Conservation (phyloP, 306 rosid genomes). For the Psophocarpus tetragonolobus region DNA sequence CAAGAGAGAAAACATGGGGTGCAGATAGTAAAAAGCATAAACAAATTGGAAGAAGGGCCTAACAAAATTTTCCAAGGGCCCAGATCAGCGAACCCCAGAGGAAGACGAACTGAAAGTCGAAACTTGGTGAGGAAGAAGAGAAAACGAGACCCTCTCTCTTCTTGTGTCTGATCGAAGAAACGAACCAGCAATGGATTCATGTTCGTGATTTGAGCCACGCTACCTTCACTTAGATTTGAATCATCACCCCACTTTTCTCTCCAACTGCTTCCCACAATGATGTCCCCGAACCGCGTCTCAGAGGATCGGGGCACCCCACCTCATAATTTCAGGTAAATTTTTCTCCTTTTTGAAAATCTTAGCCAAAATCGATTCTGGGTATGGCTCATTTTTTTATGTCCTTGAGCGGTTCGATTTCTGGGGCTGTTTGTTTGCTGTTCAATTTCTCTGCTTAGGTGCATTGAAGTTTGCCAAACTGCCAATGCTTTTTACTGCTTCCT, state of each 20-base stretch:
- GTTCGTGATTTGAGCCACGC: conserved; percentile 33
- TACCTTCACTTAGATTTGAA: conserved; percentile 14
- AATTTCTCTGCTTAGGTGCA: conserved; percentile 7
- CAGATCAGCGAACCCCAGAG: background rate
- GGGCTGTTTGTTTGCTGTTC: background rate
- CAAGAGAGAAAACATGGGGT: too few relatives aligned
- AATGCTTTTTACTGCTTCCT: conserved; percentile 19
- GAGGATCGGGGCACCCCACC: conserved; percentile 79
- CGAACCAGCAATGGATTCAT: conserved; percentile 38
- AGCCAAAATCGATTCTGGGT: conserved; percentile 20
- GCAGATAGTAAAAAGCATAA: background rate
- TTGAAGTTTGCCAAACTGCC: background rate
- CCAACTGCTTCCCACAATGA: conserved; percentile 51
- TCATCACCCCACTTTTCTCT: background rate
- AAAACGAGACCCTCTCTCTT: background rate
- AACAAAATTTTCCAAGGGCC: background rate
- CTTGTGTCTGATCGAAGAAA: conserved; percentile 23
- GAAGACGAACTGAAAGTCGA: conserved; percentile 14
- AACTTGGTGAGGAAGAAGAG: background rate
- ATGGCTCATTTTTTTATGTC: background rate
- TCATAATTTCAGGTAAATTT: conserved; percentile 63
- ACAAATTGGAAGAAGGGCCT: background rate
- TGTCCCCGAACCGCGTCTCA: conserved; percentile 69
- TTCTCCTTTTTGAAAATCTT: background rate
- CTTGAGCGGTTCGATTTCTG: conserved; percentile 15